Evolutionary conservation across 352 stramenopile species (phyloP), one percentile per base, ranked within the genome.

Genomic region (Phytophthora pini): DNA sequence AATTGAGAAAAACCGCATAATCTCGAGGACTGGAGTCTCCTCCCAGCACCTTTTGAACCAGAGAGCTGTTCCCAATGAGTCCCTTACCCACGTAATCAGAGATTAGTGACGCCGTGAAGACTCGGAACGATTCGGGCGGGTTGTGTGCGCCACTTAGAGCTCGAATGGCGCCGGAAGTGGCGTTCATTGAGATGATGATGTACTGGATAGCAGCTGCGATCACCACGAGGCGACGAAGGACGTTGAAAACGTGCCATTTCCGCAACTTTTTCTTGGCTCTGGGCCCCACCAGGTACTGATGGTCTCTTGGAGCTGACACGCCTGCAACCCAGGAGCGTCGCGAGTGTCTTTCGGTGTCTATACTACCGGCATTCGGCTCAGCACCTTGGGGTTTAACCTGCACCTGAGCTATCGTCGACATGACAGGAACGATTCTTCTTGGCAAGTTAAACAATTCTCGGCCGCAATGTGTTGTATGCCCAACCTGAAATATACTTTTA

Each of bases 181-280:
- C 74, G 1, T 50, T n/a, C 26, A 78, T 46, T 0, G 66, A 80
- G 17, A 74, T 43, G 41, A 56, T 36, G 6, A 76, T 68, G 61
- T 82, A 82, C 44, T 70, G 62, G 0, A 77, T 57, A 11, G 72
- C 68, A 4, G 72, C 72, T 5, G 57, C 72, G 17, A 79, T 65
- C 1, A 71, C 52, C 11, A 72, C 17, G 3, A 77, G 40, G 8
- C 72, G 72, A 41, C 72, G 60, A 11, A 65, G 1, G 11, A 79
- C 12, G 41, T 74, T 65, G 49, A 79, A 65, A 47, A 64, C 38
- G 29, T 72, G 53, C 44, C 50, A 53, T 27, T 15, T 24, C 38
- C 61, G 68, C 4, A 72, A 12, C 8, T 53, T 55, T 41, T 53
- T 70, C 41, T 55, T 65, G 13, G 62, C 56, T 56, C 40, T 20